A percentile compares a stretch with the other conserved stretches of the same genome.
phyloP scores from a whole-genome alignment of 495 filamentous ascomycete genomes.

The Bryoglossum gracile region DNA sequence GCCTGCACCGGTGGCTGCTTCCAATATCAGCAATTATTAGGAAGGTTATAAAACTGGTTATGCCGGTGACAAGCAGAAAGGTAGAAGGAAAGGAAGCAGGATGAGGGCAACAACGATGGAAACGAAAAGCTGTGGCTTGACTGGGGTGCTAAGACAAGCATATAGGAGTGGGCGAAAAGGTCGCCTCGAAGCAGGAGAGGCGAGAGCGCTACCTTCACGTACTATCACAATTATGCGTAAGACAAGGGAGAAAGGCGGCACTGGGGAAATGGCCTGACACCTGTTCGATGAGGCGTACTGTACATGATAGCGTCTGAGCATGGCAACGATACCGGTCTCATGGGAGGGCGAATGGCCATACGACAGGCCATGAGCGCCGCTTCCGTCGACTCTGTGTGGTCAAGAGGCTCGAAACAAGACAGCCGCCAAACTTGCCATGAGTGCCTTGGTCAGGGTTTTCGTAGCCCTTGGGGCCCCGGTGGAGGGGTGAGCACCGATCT shows the following conservation, averaged over 20 bases:
- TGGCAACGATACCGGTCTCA: conserved; percentile 19
- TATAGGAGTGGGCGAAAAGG: background rate
- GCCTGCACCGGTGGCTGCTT: conserved; percentile 37
- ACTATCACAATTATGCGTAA: conserved; percentile 15
- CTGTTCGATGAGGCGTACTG: background rate
- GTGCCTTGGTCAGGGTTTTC: background rate
- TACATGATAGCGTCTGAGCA: conserved; percentile 13
- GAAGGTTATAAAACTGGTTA: background rate
- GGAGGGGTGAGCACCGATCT: background rate
- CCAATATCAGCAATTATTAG: conserved; percentile 24
- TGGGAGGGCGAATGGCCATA: conserved; percentile 9
- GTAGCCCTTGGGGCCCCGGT: background rate
- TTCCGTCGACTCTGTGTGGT: conserved; percentile 10
- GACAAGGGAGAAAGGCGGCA: background rate
- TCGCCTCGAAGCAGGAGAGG: background rate
- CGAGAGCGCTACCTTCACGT: background rate
- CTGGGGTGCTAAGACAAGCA: background rate
- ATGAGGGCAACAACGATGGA: background rate
- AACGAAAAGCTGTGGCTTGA: conserved; percentile 6
- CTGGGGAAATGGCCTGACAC: conserved; percentile 14
- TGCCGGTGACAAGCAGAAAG: conserved; percentile 10
- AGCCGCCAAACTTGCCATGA: conserved; percentile 4
- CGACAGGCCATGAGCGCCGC: conserved; percentile 8
- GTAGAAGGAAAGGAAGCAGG: conserved; percentile 5
- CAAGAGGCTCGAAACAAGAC: conserved; percentile 11